Percentiles rank a stretch among this genome's conserved stretches.
Evolutionary conservation across 306 rosid genomes (phyloP).

Genomic region (Glycine latifolia): DNA sequence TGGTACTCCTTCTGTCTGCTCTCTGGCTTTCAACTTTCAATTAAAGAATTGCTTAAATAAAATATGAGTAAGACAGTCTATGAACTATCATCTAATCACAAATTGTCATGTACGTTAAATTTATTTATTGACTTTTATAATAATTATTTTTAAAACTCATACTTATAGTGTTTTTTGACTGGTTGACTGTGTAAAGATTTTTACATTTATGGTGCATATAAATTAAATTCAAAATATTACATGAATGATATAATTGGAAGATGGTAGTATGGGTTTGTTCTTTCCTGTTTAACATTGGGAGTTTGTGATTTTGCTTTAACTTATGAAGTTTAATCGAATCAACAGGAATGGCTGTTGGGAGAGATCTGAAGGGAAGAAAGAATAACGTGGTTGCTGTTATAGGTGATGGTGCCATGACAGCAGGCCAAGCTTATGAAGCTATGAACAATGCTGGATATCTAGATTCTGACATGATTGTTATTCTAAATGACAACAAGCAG

Average conservation of each 20-base stretch:
- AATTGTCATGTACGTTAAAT: no score
- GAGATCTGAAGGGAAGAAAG: slow-evolving; percentile 84
- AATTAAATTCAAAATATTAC: neutral
- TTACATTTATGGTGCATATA: neutral
- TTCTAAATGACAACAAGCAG: slow-evolving; percentile 96
- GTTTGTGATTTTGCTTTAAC: slow-evolving; percentile 45
- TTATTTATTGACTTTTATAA: neutral
- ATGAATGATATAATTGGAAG: no score
- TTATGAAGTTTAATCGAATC: slow-evolving; percentile 35
- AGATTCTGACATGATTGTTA: slow-evolving; percentile 97
- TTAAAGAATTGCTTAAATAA: no score
- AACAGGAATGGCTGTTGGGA: slow-evolving; percentile 98
- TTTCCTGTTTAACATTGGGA: neutral
- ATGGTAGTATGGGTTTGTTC: neutral
- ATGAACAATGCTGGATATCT: slow-evolving; percentile 99
- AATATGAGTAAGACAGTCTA: no score
- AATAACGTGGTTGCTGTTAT: slow-evolving; percentile 86
- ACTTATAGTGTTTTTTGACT: neutral
- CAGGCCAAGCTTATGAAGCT: slow-evolving; percentile 99
- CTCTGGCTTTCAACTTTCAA: no score
- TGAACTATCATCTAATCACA: no score
- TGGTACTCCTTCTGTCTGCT: slow-evolving; percentile 54
- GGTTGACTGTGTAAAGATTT: neutral
- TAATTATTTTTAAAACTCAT: neutral
- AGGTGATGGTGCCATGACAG: slow-evolving; percentile 99